phyloP scores from a whole-genome alignment of 208 protist species.

The Wallacemonas sp. region DNA sequence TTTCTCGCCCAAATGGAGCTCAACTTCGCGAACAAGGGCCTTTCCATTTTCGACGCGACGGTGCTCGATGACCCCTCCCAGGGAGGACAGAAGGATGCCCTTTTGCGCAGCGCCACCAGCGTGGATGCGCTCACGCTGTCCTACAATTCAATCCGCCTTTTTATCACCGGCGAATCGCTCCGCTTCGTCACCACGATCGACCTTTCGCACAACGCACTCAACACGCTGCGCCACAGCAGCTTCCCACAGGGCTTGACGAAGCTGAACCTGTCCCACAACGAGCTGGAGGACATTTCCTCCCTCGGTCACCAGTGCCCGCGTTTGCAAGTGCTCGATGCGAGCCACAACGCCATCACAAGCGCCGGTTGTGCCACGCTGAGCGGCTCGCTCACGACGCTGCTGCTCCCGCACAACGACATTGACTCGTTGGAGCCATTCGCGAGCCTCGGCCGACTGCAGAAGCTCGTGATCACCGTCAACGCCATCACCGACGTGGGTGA shows the following conservation, averaged over 20 bases:
- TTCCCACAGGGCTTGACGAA: constrained; percentile 46
- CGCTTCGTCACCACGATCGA: constrained; percentile 49
- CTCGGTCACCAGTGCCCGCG: constrained; percentile 39
- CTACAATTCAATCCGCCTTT: constrained; percentile 69
- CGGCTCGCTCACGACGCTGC: constrained; percentile 38
- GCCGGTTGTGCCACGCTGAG: constrained; percentile 42
- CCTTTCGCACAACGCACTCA: constrained; percentile 72
- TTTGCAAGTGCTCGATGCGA: constrained; percentile 59
- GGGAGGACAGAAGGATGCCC: constrained; percentile 15
- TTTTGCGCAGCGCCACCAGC: constrained; percentile 7
- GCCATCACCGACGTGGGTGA: constrained; percentile 30
- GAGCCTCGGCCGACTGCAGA: constrained; percentile 34
- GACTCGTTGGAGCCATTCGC: constrained; percentile 45
- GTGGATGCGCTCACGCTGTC: constrained; percentile 65
- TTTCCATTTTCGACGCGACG: constrained; percentile 73
- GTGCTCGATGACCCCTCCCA: constrained; percentile 18
- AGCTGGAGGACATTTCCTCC: constrained; percentile 36
- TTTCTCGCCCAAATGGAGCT: constrained; percentile 53
- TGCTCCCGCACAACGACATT: constrained; percentile 47
- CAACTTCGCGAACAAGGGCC: constrained; percentile 64
- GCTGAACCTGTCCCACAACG: constrained; percentile 65
- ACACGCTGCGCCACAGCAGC: constrained; percentile 31
- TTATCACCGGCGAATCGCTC: constrained; percentile 57
- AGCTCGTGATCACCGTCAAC: constrained; percentile 58
- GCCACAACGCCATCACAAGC: constrained; percentile 63